Base-by-base conservation (phyloP, 1,284 basidiomycete genomes). In the Ceratobasidium sp. region DNA sequence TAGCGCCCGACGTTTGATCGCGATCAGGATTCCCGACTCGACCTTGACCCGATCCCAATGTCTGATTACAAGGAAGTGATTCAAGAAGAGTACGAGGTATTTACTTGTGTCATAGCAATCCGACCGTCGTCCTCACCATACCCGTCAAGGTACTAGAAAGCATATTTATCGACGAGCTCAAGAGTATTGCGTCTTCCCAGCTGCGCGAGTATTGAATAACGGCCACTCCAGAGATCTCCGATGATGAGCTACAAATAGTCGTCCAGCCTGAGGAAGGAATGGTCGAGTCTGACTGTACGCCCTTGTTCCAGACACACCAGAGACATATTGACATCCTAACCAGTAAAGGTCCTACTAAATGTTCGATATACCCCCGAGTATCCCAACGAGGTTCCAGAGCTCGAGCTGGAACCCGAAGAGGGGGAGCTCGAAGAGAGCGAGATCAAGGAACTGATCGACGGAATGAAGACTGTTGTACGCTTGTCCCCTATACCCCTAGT, bases 91-190 rank as follows among this genome's bases (percentile, higher is more conserved):
- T 91, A 96, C 80, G 96, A 98, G 90, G 96, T 96, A 81, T 76
- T 61, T 62, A 40, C 32, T 54, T 25, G 29, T 78, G 70, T 68
- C 67, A 76, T 44, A 56, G 67, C 70, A 1, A 70, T 65, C 73
- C 37, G 52, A 40, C 17, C 34, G n/a, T 66, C 29, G 49, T 68
- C 49, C 78, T 77, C 59, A 76, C 15, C 66, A n/a, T 67, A 76
- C 17, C 74, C 29, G 19, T 19, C 49, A 82, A 97, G 93, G 96
- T 98, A 34, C 90, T 99, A 80, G 96, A 97, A 86, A 93, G 95
- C 29, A 99, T 99, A 83, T 99, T 97, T 84, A 93, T 96, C 9
- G 92, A 95, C 81, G 97, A 99, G 84, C 87, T 98, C 78, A 90
- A 93, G 82, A 93, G 96, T 97, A 86, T 82, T 95, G 93, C 78